Base-by-base conservation (phyloP, 345 rosid genomes). In the Sisymbrium altissimum region DNA sequence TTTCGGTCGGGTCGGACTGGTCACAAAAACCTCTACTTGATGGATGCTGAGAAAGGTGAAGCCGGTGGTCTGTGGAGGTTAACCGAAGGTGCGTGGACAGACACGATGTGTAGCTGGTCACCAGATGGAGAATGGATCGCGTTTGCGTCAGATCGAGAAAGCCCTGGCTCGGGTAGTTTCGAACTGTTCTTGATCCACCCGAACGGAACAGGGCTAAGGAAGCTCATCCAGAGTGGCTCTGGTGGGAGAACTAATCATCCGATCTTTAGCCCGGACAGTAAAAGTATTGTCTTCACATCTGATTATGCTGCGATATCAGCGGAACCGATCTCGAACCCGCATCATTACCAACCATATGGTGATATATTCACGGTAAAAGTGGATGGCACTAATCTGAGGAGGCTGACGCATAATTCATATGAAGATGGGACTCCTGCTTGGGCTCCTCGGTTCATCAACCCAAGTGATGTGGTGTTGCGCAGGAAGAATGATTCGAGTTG, bases 351-450 rank as follows among this genome's bases (percentile, higher is more conserved):
- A 61, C 96, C 98, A 0, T 93, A 93, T 13, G 98, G 98, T 1
- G 98, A 93, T 78, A 93, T 93, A 52, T 90, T 62, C 78, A 90
- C 87, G 0, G 49, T 93, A 3, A 85, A 82, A 67, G 63, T 90
- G 74, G 98, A 93, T 49, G 96, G 98, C 21, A 82, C 96, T 30
- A 82, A 77, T 74, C 70, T 90, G 66, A 89, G 74, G 86, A 87
- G 98, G 68, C 59, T 85, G 73, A 90, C 97, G 3, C 96, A 89
- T 33, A 93, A 93, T 56, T 87, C 92, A 0, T 93, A 76, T 25
- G 98, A 93, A 74, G 98, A 93, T 82, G 98, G 98, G 57, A 90
- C 97, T 32, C 96, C 98, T 0, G 79, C 84, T 0, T 93, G 97
- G 97, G 86, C 86, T 6, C 90, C 90, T 1, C 44, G 64, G 11